phyloP scores from a whole-genome alignment of 257 asterid genomes.

The Oldenlandia corymbosa region DNA sequence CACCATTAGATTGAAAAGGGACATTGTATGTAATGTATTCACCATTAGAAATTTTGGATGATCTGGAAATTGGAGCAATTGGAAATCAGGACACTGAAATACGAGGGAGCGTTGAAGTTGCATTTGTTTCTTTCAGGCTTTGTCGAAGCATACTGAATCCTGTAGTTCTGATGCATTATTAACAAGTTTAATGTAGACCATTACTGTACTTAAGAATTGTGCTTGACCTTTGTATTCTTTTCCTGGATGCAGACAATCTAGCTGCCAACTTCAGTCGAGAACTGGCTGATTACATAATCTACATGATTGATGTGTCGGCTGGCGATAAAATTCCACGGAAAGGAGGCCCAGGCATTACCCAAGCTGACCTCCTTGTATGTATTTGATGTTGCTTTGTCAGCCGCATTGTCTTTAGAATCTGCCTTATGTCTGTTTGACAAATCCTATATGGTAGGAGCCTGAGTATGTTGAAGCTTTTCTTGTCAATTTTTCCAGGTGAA shows the following conservation, averaged over 20 bases:
- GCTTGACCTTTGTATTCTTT: too few relatives aligned
- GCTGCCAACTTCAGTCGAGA: constrained; percentile 99
- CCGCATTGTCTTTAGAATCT: not conserved
- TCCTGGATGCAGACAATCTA: constrained; percentile 54
- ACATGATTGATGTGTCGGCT: constrained; percentile 85
- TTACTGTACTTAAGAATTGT: too few relatives aligned
- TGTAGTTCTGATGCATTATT: too few relatives aligned
- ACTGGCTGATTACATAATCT: constrained; percentile 84
- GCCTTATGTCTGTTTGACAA: not conserved
- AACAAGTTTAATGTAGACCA: too few relatives aligned
- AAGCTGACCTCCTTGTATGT: constrained; percentile 92
- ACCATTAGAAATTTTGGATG: too few relatives aligned
- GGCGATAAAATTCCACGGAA: constrained; percentile 97
- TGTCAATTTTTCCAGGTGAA: constrained; percentile 49
- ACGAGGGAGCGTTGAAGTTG: too few relatives aligned
- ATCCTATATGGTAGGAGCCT: not conserved
- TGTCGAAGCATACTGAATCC: too few relatives aligned
- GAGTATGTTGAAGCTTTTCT: not conserved
- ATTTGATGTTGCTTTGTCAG: not conserved
- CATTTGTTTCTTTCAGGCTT: too few relatives aligned
- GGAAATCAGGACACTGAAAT: too few relatives aligned
- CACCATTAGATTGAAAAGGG: not conserved
- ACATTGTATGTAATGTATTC: too few relatives aligned
- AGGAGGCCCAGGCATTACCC: constrained; percentile 98
- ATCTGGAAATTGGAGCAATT: too few relatives aligned